Conservation (phyloP, 768 basidiomycete species). For the Solioccasus polychromus region DNA sequence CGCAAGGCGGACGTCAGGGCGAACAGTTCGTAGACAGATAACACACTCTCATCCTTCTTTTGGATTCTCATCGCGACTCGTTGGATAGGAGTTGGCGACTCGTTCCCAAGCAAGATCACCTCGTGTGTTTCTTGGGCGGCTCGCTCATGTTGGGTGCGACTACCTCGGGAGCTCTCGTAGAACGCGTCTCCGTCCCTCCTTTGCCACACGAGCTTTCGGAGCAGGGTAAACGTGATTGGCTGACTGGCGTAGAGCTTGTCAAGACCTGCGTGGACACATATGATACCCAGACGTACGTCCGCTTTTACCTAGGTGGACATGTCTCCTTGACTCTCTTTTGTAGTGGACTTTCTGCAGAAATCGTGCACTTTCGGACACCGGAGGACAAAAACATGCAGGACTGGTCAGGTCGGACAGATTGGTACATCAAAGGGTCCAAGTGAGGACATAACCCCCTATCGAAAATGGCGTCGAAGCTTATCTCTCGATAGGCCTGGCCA, state of each 20-base stretch:
- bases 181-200: constrained; percentile 67
- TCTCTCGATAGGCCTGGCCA: constrained; percentile 19
- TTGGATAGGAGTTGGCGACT: constrained; percentile 63
- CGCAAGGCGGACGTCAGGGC: constrained; percentile 39
- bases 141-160: constrained; percentile 90
- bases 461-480: background rate
- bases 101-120: constrained; percentile 89
- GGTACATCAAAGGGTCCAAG: constrained; percentile 89
- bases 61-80: constrained; percentile 6
- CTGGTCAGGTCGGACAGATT: constrained; percentile 50
- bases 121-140: constrained; percentile 93
- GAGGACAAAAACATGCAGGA: constrained; percentile 53
- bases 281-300: constrained; percentile 73
- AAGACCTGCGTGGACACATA: constrained; percentile 88
- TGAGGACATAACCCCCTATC: constrained; percentile 28
- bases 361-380: constrained; percentile 76
- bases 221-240: constrained; percentile 73
- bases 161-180: constrained; percentile 50
- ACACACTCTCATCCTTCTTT: background rate
- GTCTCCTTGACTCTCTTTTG: background rate
- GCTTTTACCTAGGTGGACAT: background rate
- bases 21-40: constrained; percentile 32
- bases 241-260: constrained; percentile 73
- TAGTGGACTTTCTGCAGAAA: constrained; percentile 86
- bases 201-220: constrained; percentile 57